phyloP scores from a whole-genome alignment of 352 stramenopile genomes.

The Phytophthora macrochlamydospora region DNA sequence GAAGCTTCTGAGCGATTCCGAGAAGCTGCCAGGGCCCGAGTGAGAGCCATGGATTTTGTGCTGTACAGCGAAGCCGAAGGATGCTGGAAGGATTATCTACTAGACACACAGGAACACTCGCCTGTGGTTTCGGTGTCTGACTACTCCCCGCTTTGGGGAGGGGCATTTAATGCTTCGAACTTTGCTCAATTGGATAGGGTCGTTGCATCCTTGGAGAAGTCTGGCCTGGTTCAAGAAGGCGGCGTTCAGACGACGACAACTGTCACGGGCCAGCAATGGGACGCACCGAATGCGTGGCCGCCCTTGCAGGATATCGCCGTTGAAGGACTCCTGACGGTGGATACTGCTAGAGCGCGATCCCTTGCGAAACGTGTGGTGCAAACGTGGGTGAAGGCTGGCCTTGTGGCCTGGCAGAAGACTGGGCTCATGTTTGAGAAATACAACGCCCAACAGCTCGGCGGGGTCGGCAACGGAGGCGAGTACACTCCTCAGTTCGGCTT shows the following conservation, averaged over 20 bases:
- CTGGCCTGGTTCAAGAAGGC: conserved; percentile 62
- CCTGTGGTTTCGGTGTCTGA: conserved; percentile 64
- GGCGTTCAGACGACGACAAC: conserved; percentile 74
- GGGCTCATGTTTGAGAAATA: conserved; percentile 92
- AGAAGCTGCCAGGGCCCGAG: conserved; percentile 42
- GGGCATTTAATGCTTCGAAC: conserved; percentile 57
- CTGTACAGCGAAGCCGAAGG: conserved; percentile 64
- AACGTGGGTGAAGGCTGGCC: conserved; percentile 66
- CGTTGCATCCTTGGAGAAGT: conserved; percentile 54
- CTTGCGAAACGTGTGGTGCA: conserved; percentile 58
- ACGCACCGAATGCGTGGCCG: conserved; percentile 88
- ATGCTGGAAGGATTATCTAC: conserved; percentile 78
- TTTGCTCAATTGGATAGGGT: conserved; percentile 46
- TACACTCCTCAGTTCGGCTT: conserved; percentile 91
- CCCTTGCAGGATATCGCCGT: conserved; percentile 84
- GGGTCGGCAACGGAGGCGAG: conserved; percentile 78
- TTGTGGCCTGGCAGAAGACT: conserved; percentile 68
- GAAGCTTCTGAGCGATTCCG: conserved; percentile 49
- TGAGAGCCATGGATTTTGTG: conserved; percentile 65
- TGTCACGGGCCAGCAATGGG: conserved; percentile 88
- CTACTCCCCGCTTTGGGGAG: conserved; percentile 81
- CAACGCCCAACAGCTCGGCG: conserved; percentile 69
- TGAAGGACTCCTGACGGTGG: conserved; percentile 68
- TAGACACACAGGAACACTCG: conserved; percentile 56
- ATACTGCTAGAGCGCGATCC: conserved; percentile 47